These are phyloP conservation scores for Elasticomyces elasticus DNA, from an alignment of 495 filamentous ascomycete genomes.

Conservation along the genomic window DNA sequence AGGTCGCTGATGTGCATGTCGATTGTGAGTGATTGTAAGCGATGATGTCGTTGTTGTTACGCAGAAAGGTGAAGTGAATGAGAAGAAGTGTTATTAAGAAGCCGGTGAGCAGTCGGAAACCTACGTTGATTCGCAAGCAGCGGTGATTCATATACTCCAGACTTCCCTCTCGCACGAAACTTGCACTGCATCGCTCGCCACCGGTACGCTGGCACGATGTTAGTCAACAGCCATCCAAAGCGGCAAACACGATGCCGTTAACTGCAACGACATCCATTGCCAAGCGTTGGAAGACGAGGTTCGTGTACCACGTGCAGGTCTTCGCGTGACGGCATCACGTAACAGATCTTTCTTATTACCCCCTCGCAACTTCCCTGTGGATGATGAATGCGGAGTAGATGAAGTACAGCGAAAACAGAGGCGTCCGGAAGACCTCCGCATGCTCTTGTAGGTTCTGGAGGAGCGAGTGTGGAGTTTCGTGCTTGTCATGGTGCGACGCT, in stretches of 20 bases:
- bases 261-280: not conserved
- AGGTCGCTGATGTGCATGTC: conserved; percentile 38
- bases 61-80: not conserved
- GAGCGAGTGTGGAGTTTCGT: not conserved
- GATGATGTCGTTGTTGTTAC: not conserved
- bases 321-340: not conserved
- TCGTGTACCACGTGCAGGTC: not conserved
- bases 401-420: not conserved
- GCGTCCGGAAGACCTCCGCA: not conserved
- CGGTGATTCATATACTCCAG: not conserved
- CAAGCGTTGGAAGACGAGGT: not conserved
- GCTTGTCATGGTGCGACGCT: not conserved
- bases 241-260: not conserved
- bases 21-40: not conserved
- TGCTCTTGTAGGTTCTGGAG: not conserved
- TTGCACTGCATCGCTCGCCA: not conserved
- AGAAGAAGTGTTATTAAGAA: not conserved
- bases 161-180: not conserved
- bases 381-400: not conserved
- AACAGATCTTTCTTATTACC: not conserved
- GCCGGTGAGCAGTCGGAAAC: not conserved
- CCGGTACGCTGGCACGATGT: not conserved
- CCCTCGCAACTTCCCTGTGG: not conserved
- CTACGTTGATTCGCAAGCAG: not conserved
- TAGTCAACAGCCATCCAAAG: not conserved